phyloP scores from a whole-genome alignment of 2,329 filamentous ascomycete species.

The Hymenoscyphus occultus region DNA sequence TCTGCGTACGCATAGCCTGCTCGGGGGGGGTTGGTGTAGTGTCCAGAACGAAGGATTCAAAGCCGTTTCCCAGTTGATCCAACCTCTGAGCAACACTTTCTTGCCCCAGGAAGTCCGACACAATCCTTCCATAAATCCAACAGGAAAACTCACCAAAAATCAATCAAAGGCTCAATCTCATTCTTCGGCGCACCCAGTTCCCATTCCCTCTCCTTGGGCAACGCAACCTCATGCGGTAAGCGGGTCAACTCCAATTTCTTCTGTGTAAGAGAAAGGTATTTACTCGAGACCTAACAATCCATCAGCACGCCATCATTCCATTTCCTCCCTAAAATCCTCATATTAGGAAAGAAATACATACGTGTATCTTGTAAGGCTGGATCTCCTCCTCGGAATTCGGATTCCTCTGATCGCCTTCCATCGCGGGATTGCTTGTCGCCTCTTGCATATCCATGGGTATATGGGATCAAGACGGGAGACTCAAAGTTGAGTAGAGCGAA shows the following conservation, averaged over 20 bases:
- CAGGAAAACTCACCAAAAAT: slow-evolving; percentile 53
- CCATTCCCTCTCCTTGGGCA: slow-evolving; percentile 50
- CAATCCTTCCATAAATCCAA: not conserved
- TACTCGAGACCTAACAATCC: slow-evolving; percentile 55
- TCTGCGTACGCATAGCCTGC: too few relatives aligned
- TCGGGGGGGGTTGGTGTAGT: too few relatives aligned
- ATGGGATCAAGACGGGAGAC: too few relatives aligned
- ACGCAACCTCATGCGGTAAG: slow-evolving; percentile 56
- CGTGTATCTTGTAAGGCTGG: slow-evolving; percentile 56
- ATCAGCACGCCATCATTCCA: slow-evolving; percentile 7
- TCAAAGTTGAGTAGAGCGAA: too few relatives aligned
- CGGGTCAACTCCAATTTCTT: slow-evolving; percentile 66
- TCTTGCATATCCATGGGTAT: too few relatives aligned
- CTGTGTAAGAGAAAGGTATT: slow-evolving; percentile 64
- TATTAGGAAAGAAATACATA: slow-evolving; percentile 38
- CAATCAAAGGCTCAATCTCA: slow-evolving; percentile 61
- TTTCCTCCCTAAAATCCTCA: not conserved
- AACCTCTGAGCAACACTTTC: not conserved
- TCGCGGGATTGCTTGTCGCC: too few relatives aligned
- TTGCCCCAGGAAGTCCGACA: not conserved
- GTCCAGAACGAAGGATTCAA: not conserved
- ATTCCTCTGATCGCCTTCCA: not conserved
- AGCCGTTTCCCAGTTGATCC: too few relatives aligned
- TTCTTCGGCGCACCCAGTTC: slow-evolving; percentile 54
- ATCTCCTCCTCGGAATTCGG: slow-evolving; percentile 40